Percentiles rank a stretch among this genome's conserved stretches.
phyloP scores from a whole-genome alignment of 1,284 basidiomycete genomes.

The Moesziomyces sp. region DNA sequence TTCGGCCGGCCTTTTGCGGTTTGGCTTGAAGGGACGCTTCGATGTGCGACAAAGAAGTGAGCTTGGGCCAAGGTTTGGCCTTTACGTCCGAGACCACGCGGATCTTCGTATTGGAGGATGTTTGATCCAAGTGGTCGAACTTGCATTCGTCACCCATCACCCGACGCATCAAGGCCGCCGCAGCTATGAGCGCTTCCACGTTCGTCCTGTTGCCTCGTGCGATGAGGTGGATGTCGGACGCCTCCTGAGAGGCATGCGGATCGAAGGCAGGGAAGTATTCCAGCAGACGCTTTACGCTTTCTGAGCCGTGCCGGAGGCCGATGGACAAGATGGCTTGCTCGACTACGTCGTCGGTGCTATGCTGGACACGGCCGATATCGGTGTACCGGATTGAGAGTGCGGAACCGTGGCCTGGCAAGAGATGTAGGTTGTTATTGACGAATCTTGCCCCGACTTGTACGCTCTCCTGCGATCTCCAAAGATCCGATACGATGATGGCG shows the following conservation, averaged over 20 bases:
- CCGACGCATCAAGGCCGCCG: not conserved
- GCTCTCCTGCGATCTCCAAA: constrained; percentile 19
- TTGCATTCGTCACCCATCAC: not conserved
- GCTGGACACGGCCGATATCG: constrained; percentile 13
- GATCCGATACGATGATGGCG: constrained; percentile 26
- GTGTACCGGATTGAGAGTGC: constrained; percentile 13
- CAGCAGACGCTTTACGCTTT: constrained; percentile 15
- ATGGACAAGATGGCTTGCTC: constrained; percentile 9
- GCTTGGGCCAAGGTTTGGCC: too few relatives aligned
- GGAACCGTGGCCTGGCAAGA: not conserved
- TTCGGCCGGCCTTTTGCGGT: not conserved
- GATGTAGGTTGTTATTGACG: not conserved
- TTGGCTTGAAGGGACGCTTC: too few relatives aligned
- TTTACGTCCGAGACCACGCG: too few relatives aligned
- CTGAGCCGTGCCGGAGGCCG: constrained; percentile 4
- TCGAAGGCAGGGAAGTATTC: constrained; percentile 17
- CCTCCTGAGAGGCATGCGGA: constrained; percentile 21
- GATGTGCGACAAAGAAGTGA: too few relatives aligned
- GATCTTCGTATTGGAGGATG: too few relatives aligned
- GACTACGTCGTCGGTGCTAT: constrained; percentile 6
- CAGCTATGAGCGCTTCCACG: constrained; percentile 1
- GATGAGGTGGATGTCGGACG: constrained; percentile 22
- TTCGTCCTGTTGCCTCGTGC: constrained; percentile 3
- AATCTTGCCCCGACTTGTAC: not conserved
- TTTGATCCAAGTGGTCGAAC: not conserved